Evolutionary conservation across 1,284 basidiomycete species (phyloP), one percentile per base, ranked within the genome.

Genomic region (Marasmius oreades): DNA sequence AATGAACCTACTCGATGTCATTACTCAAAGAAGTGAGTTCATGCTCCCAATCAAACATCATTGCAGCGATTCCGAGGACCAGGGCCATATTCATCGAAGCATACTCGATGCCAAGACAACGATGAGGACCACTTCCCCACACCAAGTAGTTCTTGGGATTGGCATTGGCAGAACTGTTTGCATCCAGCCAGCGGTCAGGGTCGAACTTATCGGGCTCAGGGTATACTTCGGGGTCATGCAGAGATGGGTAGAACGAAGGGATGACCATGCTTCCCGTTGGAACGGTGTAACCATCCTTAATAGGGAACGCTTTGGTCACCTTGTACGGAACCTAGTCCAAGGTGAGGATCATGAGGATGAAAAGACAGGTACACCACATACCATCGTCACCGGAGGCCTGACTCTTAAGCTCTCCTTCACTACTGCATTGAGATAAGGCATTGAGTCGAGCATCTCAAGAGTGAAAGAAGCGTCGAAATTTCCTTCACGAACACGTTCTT

Each of bases 141-240:
- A 98, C 93, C 61, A 99, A 85, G 71, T 93, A 99, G 77, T 98
- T 97, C 75, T 93, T 90, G 47, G 95, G 93, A 72, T 92, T 92
- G 64, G 80, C 73, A 72, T 94, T 93, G 33, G 95, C 94, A 47
- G 80, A 75, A 66, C 86, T 83, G n/a, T 86, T 73, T 54, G 89
- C 83, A 65, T 94, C 90, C 52, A 99, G 78, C 95, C 95, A 99
- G 62, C 96, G 89, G 70, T 98, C 95, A 7, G 96, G 96, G 28
- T 77, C 64, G 72, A 98, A 88, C 59, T 75, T 71, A 39, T 95
- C 92, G 3, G 96, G 94, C 55, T 95, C 82, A 34, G 93, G 92
- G 78, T 92, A 99, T 55, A 95, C 85, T 46, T 79, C 77, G 18
- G 90, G 83, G 71, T 99, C 96, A 71, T 98, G 95, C 47, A 98